Evolutionary conservation across 805 yeast species (phyloP).

Genomic region (Candida caryicola): DNA sequence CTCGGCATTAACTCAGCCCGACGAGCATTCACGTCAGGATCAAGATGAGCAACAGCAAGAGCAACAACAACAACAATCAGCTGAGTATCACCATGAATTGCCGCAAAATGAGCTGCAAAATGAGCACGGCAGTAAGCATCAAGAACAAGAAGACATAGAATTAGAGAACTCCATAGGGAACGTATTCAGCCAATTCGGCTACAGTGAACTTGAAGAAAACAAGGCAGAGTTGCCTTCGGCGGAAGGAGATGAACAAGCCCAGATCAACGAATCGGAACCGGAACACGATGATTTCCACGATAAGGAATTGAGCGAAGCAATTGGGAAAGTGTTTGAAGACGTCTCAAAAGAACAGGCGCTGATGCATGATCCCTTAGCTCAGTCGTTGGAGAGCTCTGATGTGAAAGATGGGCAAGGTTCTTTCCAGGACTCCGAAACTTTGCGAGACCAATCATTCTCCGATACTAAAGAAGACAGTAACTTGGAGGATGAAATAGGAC

Average conservation of each 20-base stretch:
- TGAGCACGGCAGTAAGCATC: not conserved
- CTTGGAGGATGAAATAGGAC: not conserved
- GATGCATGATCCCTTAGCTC: no score
- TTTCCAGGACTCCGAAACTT: no score
- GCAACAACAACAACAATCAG: not conserved
- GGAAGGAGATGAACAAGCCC: no score
- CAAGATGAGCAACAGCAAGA: slow-evolving; percentile 1
- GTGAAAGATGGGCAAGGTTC: no score
- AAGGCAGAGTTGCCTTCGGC: no score
- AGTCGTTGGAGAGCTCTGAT: no score
- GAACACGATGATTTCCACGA: slow-evolving; percentile 2
- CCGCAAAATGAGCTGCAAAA: slow-evolving; percentile 9
- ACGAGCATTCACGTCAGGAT: not conserved
- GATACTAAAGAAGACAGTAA: not conserved
- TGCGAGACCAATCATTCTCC: no score
- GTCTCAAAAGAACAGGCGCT: slow-evolving; percentile 1
- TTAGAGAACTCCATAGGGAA: slow-evolving; percentile 38
- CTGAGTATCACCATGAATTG: slow-evolving; percentile 4
- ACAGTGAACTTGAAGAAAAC: slow-evolving; percentile 3
- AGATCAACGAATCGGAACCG: not conserved
- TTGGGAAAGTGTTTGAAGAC: slow-evolving; percentile 11
- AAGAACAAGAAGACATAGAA: slow-evolving; percentile 18
- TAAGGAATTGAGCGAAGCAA: slow-evolving; percentile 14
- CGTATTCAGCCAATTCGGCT: slow-evolving; percentile 34
- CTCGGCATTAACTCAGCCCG: slow-evolving; percentile 2